Conservation (phyloP, 352 stramenopile genomes). For the Phytophthora sp. region DNA sequence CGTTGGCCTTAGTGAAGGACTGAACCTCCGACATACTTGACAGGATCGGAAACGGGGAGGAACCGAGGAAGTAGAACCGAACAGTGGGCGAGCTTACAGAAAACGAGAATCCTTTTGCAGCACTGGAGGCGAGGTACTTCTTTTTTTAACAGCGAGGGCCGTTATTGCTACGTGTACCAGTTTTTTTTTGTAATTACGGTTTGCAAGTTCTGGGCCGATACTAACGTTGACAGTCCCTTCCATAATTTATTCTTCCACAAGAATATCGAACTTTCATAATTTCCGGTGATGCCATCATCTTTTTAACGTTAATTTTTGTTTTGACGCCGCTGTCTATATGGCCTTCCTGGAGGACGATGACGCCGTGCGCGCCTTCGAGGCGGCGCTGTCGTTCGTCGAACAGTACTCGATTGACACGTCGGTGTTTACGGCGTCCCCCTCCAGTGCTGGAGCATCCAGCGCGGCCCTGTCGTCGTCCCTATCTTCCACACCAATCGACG, state of each 20-base stretch:
- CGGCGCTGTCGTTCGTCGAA: conserved; percentile 48
- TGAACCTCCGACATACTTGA: too few species aligned
- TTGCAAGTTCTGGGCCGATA: too few species aligned
- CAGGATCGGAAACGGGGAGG: too few species aligned
- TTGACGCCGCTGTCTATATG: conserved; percentile 8
- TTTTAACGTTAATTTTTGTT: too few species aligned
- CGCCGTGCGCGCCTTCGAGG: conserved; percentile 38
- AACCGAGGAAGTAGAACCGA: too few species aligned
- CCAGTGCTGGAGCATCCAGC: not conserved
- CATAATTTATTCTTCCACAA: too few species aligned
- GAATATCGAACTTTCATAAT: not conserved
- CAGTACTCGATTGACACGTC: conserved; percentile 46
- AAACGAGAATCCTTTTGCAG: too few species aligned
- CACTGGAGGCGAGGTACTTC: too few species aligned
- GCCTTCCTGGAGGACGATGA: conserved; percentile 46
- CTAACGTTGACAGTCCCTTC: not conserved
- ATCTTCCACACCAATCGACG: conserved; percentile 13
- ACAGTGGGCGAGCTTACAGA: too few species aligned
- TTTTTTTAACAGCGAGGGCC: too few species aligned
- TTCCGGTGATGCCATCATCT: conserved; percentile 14
- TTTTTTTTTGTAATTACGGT: not conserved
- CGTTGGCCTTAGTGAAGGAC: too few species aligned
- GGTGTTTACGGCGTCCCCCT: conserved; percentile 25
- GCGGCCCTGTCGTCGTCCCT: conserved; percentile 11
- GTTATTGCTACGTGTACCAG: too few species aligned